Evolutionary conservation across 169 alveolate species (phyloP).

Genomic region (Plasmodium coatneyi): DNA sequence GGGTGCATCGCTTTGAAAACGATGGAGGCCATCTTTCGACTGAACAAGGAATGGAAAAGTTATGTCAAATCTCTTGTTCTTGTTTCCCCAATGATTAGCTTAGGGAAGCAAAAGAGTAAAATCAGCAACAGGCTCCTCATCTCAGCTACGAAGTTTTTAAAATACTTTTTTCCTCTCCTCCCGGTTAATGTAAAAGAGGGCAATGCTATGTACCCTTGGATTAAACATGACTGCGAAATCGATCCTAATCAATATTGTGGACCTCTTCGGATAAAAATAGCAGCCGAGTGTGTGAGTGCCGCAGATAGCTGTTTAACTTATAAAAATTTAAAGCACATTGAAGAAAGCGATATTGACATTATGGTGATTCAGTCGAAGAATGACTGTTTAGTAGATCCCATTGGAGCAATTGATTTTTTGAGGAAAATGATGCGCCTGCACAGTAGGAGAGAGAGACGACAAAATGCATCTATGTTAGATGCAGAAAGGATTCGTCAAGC

Average conservation of each 20-base stretch:
- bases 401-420: slow-evolving; percentile 23
- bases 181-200: slow-evolving; percentile 54
- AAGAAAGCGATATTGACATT: slow-evolving; percentile 41
- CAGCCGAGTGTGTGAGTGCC: slow-evolving; percentile 47
- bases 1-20: slow-evolving; percentile 63
- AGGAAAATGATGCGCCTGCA: slow-evolving; percentile 28
- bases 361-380: slow-evolving; percentile 53
- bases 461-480: not conserved
- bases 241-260: slow-evolving; percentile 66
- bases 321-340: slow-evolving; percentile 20
- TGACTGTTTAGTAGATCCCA: slow-evolving; percentile 58
- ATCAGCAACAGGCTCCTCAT: slow-evolving; percentile 25
- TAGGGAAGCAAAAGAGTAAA: slow-evolving; percentile 65
- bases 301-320: slow-evolving; percentile 40
- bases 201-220: slow-evolving; percentile 50
- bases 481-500: not conserved
- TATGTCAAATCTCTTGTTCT: slow-evolving; percentile 32
- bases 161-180: slow-evolving; percentile 42
- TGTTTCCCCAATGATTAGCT: slow-evolving; percentile 49
- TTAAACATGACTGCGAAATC: slow-evolving; percentile 22
- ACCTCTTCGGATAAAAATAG: slow-evolving; percentile 10
- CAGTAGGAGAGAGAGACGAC: slow-evolving; percentile 6
- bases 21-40: slow-evolving; percentile 14
- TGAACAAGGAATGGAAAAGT: slow-evolving; percentile 53
- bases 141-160: slow-evolving; percentile 26